A percentile compares a stretch with the other conserved stretches of the same genome.
phyloP scores from a whole-genome alignment of 768 basidiomycete species.

The Cantharellus anzutake region DNA sequence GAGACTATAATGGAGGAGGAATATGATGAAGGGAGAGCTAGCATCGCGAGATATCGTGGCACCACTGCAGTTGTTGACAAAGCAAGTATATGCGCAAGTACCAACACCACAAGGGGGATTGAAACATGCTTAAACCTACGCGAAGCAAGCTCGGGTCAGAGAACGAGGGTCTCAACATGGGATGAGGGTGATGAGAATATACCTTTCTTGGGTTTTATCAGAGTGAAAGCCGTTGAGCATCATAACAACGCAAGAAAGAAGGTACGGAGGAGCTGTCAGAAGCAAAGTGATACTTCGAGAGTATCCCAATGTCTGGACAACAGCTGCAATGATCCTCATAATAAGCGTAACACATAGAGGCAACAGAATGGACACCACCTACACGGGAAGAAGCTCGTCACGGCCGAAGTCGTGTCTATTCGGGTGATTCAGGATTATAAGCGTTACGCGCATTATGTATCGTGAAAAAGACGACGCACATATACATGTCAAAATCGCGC shows the following conservation, averaged over 20 bases:
- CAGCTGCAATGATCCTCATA: background rate
- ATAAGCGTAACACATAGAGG: background rate
- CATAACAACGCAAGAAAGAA: background rate
- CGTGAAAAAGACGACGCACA: background rate
- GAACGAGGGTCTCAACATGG: background rate
- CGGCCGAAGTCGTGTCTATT: background rate
- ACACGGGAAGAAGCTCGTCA: background rate
- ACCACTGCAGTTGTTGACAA: background rate
- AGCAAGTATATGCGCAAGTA: background rate
- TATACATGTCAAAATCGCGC: background rate
- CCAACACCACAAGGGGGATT: background rate
- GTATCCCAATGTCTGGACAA: background rate
- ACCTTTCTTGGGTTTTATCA: background rate
- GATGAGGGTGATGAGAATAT: background rate
- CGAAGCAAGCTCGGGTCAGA: background rate
- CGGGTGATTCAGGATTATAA: background rate
- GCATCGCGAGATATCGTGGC: background rate
- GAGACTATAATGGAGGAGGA: background rate
- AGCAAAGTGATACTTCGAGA: background rate
- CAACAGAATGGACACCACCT: background rate
- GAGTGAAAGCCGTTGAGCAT: background rate
- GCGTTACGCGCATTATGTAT: background rate
- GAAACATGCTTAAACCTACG: background rate
- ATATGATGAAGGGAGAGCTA: background rate
- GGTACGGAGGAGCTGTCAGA: background rate